Base-by-base conservation (phyloP, 148 eudicot species). In the Amaranthus palmeri region DNA sequence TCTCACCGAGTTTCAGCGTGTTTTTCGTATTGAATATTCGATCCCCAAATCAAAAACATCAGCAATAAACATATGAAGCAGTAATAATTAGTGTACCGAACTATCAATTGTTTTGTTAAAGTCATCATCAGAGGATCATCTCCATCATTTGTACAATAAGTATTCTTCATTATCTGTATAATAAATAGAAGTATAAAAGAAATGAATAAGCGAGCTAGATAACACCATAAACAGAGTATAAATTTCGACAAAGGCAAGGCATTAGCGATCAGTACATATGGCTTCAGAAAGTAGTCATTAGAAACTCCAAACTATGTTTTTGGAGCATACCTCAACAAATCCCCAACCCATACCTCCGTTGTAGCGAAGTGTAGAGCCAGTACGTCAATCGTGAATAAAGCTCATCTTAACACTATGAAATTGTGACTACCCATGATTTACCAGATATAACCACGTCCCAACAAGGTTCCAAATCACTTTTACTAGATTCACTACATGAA, bases 61-160 rank as follows among this genome's bases (percentile, higher is more conserved):
- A 3, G 43, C 53, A 68, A 13, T 74, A 41, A 64, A 71, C 10
- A n/a, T 41, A 4, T 40, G 50, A 55, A 15, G 54, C 11, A 42
- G 47, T 41, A 71, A 71, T 0, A 15, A 9, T 74, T 14, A 36
- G 59, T 89, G 86, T 77, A 90, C 98, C 85, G 77, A 82, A 70
- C 83, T 89, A 81, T 84, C 86, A 77, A 61, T 77, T 61, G 91
- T 81, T 85, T 93, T 89, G 86, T 91, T 97, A 71, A 93, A 91
- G 79, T 93, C 98, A 80, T 93, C 98, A 79, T 89, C 97, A 80
- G 88, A 89, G 58, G 71, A 61, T 79, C 90, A 67, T 74, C 75
- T 44, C 72, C 73, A 65, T 80, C 81, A 62, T 25, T 25, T 25
- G 36, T 25, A 25, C 36, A 25, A 25, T 25, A 25, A 25, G 36